Percentiles rank a stretch among this genome's conserved stretches.
Conservation (phyloP, 805 yeast genomes). For the Kodamaea kaohsiungensis region DNA sequence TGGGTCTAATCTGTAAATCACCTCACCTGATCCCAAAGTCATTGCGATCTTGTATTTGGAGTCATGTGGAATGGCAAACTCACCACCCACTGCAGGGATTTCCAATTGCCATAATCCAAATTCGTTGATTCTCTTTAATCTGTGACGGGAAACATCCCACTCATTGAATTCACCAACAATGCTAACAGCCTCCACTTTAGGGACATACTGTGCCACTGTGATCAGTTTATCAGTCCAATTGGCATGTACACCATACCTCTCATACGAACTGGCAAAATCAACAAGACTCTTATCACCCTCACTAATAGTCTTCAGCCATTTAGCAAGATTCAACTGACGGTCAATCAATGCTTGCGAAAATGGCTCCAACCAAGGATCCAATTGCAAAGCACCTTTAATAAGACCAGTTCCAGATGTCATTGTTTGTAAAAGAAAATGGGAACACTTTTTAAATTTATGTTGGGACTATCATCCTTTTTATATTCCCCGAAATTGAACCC, state of each 20-base stretch:
- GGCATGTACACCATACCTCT: conserved; percentile 75
- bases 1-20: conserved; percentile 81
- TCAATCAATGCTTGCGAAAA: conserved; percentile 64
- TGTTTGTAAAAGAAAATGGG: not conserved
- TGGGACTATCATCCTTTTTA: not conserved
- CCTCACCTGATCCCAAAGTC: conserved; percentile 64
- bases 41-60: conserved; percentile 73
- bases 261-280: conserved; percentile 75
- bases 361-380: conserved; percentile 89
- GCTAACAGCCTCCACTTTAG: conserved; percentile 74
- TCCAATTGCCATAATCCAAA: conserved; percentile 70
- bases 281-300: conserved; percentile 57
- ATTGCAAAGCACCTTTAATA: conserved; percentile 56
- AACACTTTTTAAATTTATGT: not conserved
- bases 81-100: conserved; percentile 58
- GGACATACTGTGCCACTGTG: conserved; percentile 82
- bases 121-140: conserved; percentile 54
- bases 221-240: conserved; percentile 52
- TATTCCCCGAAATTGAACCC: not conserved
- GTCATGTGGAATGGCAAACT: conserved; percentile 76
- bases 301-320: conserved; percentile 59
- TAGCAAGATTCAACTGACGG: conserved; percentile 64
- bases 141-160: conserved; percentile 66
- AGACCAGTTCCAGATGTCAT: not conserved
- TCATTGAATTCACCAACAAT: conserved; percentile 91